Evolutionary conservation across 352 stramenopile species (phyloP), one percentile per base, ranked within the genome.

Genomic region (Halophytophthora batemanensis): DNA sequence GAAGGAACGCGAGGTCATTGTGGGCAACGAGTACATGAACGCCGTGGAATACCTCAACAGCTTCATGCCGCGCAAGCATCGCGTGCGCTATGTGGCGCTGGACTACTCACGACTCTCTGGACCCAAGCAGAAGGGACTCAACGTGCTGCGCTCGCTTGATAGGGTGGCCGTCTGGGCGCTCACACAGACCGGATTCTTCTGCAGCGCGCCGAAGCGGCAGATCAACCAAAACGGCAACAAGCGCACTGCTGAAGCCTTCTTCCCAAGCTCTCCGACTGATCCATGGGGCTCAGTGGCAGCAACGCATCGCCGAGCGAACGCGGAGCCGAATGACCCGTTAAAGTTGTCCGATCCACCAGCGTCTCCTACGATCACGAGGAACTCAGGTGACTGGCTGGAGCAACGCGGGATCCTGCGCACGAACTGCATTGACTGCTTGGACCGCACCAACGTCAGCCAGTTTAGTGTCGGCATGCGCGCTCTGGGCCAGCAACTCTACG

Each of bases 41-140:
- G 95, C 96, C 1, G 94, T 99, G 53, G 93, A 98, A 71, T 98
- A 98, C 54, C 82, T 99, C n/a, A 99, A 99, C 71, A 90, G 85
- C 60, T 95, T 93, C 47, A 88, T 93, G 61, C 83, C 82, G 28
- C 64, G 65, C n/a, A 62, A 90, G 25, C 91, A 98, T 62, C 95
- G 97, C 43, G 97, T 99, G 59, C 86, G 92, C 15, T 99, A 99
- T 66, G 96, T 98, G 50, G 96, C 95, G 1, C 68, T 98, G 33
- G 96, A 99, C 71, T 98, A 98, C 62, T 97, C 86, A 35, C 74
- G 95, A 10, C 63, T 98, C 7, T 95, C 76, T 35, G 64, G 67
- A 0, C 67, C 64, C 2, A 98, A 98, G 57, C 90, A 98, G 50
- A 90, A 96, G 49, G 80, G 93, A 45, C 77, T 98, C 13, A 98